Base-by-base conservation (phyloP, 2,329 filamentous ascomycete species). In the Arachnomyces sp. region DNA sequence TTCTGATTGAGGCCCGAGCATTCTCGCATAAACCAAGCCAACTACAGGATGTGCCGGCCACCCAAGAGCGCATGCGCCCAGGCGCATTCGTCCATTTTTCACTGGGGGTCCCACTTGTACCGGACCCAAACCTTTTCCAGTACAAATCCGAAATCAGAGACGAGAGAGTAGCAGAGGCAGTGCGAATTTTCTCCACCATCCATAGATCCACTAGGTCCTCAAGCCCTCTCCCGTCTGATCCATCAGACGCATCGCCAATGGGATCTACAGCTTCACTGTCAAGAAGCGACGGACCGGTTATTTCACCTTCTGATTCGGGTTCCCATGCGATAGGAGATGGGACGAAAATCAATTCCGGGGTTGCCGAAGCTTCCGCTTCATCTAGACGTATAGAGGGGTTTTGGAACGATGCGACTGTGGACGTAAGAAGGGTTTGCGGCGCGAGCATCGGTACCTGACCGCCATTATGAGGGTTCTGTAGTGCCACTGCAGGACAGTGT, bases 21-120 rank as follows among this genome's bases (percentile, higher is more conserved):
- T 41, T 36, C 4, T 86, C 87, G 57, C 88, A 94, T 18, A 93
- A 60, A 28, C 83, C 74, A 31, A 94, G 65, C 82, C 82, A 93
- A 34, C 78, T 76, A 58, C 88, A 94, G 6, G 78, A 69, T 55
- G 86, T 86, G 25, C 83, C 74, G 59, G 89, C 84, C 44, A 81
- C 60, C 74, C 82, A 89, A 53, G 80, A 81, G 29, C 20, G 9
- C 9, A 25, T 25, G 20, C 20, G 20, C 20, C 9, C 20, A 5
- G 20, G 20, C 20, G 20, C 20, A 25, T 25, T n/a, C n/a, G 9
- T 25, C 20, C 20, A 25, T 25, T 25, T 9, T 9, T 25, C 20
- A 5, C 20, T 25, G 9, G 20, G 69, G 65, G 36, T 73, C 71
- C 60, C 81, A 79, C 37, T 77, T 76, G 28, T 71, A 71, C 64